A percentile compares a stretch with the other conserved stretches of the same genome.
These are phyloP conservation scores for Sonneratia alba DNA, from an alignment of 345 rosid species.

Conservation along the genomic window DNA sequence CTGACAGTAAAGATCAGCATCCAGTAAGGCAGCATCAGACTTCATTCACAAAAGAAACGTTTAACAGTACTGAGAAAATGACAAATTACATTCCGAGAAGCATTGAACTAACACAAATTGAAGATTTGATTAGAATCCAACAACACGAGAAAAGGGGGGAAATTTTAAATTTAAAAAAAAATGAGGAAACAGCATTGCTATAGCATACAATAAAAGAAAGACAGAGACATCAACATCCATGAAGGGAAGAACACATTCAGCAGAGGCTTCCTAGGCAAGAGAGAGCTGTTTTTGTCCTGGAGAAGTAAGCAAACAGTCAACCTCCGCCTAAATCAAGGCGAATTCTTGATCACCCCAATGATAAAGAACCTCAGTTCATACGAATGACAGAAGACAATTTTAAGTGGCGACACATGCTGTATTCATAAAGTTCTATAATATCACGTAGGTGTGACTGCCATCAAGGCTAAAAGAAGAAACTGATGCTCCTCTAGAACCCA, in stretches of 20 bases:
- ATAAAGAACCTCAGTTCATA: not conserved
- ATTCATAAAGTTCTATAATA: not conserved
- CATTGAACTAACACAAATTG: too few relatives aligned
- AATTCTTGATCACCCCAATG: not conserved
- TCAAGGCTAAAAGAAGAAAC: too few relatives aligned
- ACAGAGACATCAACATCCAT: not conserved
- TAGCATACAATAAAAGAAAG: not conserved
- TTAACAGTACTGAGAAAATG: too few relatives aligned
- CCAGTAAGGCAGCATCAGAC: too few relatives aligned
- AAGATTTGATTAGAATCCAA: not conserved
- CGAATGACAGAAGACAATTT: not conserved
- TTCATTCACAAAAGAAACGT: too few relatives aligned
- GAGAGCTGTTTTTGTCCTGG: too few relatives aligned
- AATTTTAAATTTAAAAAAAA: too few relatives aligned
- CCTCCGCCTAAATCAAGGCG: too few relatives aligned
- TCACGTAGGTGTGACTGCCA: too few relatives aligned
- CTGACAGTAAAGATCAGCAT: not conserved
- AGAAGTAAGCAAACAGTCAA: not conserved
- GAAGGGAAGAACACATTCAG: not conserved
- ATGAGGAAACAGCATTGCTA: not conserved
- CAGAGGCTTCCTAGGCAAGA: not conserved
- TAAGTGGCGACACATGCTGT: not conserved
- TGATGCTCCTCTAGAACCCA: too few relatives aligned
- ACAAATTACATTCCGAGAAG: too few relatives aligned
- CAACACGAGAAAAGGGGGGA: too few relatives aligned